Evolutionary conservation across 495 filamentous ascomycete genomes (phyloP).

Genomic region (Cudoniella acicularis): DNA sequence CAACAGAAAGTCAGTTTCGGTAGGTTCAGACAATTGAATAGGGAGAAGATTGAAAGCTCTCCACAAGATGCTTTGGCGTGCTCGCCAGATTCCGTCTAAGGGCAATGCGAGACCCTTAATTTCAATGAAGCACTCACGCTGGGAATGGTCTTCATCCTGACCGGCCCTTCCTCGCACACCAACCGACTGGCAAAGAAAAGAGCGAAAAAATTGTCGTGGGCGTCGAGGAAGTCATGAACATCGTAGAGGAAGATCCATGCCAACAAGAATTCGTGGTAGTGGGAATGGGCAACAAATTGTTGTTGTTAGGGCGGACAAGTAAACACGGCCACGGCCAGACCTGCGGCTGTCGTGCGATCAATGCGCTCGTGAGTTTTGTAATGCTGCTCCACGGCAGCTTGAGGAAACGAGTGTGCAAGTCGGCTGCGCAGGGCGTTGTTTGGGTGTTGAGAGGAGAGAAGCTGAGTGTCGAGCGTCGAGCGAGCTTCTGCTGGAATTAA

Average conservation of each 20-base stretch:
- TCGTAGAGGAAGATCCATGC: constrained; percentile 18
- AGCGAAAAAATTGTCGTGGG: constrained; percentile 26
- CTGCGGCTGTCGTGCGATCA: neutral
- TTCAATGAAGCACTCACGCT: constrained; percentile 52
- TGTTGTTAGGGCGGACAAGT: neutral
- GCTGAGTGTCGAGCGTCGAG: neutral
- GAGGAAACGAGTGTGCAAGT: neutral
- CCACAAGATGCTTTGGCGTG: neutral
- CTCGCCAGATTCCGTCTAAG: neutral
- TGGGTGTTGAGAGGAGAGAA: neutral
- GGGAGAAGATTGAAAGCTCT: neutral
- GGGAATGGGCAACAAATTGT: neutral
- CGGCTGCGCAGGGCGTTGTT: neutral
- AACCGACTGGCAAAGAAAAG: constrained; percentile 22
- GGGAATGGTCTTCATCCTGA: constrained; percentile 59
- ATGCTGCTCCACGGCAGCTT: neutral
- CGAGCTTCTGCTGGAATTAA: neutral
- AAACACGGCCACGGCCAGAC: neutral
- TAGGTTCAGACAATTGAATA: neutral
- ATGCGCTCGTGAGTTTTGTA: neutral
- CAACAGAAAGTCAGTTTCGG: neutral
- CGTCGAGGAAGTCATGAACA: constrained; percentile 19
- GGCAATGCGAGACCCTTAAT: constrained; percentile 9
- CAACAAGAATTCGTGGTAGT: neutral
- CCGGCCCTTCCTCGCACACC: constrained; percentile 29